Conservation (phyloP, 768 basidiomycete genomes). For the Xerocomus potaroensis region DNA sequence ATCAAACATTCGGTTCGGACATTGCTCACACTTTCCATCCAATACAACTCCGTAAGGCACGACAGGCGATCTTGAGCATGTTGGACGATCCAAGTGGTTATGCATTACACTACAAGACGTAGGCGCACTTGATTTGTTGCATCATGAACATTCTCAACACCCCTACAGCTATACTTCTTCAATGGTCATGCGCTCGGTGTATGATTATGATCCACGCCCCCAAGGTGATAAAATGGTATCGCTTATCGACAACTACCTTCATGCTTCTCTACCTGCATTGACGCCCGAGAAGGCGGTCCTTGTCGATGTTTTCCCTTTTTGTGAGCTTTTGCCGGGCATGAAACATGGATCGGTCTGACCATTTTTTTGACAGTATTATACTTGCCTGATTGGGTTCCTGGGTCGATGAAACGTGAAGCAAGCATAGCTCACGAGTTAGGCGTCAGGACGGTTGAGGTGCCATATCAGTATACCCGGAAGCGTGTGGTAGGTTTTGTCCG, state of each 20-base stretch:
- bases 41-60: conserved; percentile 5
- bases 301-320: conserved; percentile 10
- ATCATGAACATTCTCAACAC: no score
- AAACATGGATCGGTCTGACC: not conserved
- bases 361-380: conserved; percentile 17
- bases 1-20: conserved; percentile 1
- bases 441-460: conserved; percentile 9
- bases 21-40: not conserved
- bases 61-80: not conserved
- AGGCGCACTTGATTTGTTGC: no score
- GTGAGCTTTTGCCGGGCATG: conserved; percentile 6
- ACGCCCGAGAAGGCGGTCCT: not conserved
- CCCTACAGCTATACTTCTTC: not conserved
- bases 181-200: not conserved
- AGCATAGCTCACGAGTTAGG: conserved; percentile 6
- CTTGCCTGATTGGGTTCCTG: conserved; percentile 25
- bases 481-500: not conserved
- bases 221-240: not conserved
- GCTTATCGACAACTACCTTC: not conserved
- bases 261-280: not conserved
- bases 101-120: not conserved
- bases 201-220: not conserved
- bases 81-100: not conserved
- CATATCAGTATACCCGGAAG: conserved; percentile 11
- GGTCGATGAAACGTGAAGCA: conserved; percentile 13